phyloP scores from a whole-genome alignment of 139 green algal species.

The Marvania coccoides region DNA sequence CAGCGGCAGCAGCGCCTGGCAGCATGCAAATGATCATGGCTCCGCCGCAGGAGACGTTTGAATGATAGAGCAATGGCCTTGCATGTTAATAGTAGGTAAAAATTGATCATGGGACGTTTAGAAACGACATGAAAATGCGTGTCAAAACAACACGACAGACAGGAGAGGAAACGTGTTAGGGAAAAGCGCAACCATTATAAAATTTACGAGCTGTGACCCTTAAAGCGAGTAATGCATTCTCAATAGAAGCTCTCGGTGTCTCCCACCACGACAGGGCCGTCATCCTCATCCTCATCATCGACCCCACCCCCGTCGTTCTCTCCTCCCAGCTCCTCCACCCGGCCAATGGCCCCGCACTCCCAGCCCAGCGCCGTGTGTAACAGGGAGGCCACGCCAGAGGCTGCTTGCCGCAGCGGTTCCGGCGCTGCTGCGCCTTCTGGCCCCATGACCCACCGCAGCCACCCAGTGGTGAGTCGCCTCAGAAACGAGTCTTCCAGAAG shows the following conservation, averaged over 20 bases:
- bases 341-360: slow-evolving; percentile 35
- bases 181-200: too few relatives aligned
- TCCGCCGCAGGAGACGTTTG: too few relatives aligned
- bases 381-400: slow-evolving; percentile 17
- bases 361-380: slow-evolving; percentile 39
- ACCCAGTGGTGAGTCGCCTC: slow-evolving; percentile 26
- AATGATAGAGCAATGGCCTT: too few relatives aligned
- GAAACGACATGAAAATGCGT: too few relatives aligned
- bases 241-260: neutral
- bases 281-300: slow-evolving; percentile 36
- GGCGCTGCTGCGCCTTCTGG: slow-evolving; percentile 5
- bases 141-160: too few relatives aligned
- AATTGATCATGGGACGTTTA: too few relatives aligned
- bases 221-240: too few relatives aligned
- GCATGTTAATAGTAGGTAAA: too few relatives aligned
- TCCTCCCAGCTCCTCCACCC: slow-evolving; percentile 6
- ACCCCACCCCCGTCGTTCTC: neutral
- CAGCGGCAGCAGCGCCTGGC: too few relatives aligned
- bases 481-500: slow-evolving; percentile 56
- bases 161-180: too few relatives aligned
- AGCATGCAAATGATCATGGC: too few relatives aligned
- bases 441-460: neutral
- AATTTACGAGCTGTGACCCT: too few relatives aligned
- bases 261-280: slow-evolving; percentile 52
- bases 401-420: neutral